Evolutionary conservation across 257 asterid genomes (phyloP).

Genomic region (Solanum sitiens): DNA sequence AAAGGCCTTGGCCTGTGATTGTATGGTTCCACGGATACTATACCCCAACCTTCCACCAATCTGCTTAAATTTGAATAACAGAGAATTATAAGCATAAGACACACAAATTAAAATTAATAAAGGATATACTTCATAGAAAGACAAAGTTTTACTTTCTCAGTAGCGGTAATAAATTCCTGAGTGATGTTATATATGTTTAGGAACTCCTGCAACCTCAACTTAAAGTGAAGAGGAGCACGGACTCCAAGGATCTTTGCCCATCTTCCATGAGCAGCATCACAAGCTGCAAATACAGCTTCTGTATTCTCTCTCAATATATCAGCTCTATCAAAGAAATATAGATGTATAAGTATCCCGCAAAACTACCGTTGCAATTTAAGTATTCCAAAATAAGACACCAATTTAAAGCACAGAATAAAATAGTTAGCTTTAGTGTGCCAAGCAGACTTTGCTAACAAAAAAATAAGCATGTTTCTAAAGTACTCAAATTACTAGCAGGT

Average conservation of each 20-base stretch:
- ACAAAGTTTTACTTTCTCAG: conserved; percentile 60
- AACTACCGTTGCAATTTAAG: not conserved
- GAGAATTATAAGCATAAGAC: conserved; percentile 18
- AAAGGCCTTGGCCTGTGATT: conserved; percentile 94
- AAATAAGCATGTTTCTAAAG: not conserved
- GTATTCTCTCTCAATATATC: conserved; percentile 93
- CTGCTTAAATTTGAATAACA: conserved; percentile 49
- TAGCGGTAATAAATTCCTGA: conserved; percentile 81
- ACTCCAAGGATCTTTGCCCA: conserved; percentile 99
- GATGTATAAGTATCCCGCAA: not conserved
- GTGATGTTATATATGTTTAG: conserved; percentile 73
- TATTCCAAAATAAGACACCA: not conserved
- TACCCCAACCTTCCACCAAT: conserved; percentile 99
- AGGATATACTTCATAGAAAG: not conserved
- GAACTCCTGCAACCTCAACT: conserved; percentile 79
- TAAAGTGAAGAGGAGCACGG: conserved; percentile 87
- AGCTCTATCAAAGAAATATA: conserved; percentile 44
- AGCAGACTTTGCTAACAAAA: not conserved
- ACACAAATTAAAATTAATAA: not conserved
- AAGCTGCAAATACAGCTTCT: conserved; percentile 95
- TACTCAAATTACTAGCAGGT: not conserved
- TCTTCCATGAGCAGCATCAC: conserved; percentile 99
- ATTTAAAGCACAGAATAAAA: not conserved
- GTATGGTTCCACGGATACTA: conserved; percentile 92
- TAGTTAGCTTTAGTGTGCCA: not conserved